Conservation (phyloP, 495 filamentous ascomycete genomes). For the Glutinoglossum americanum region DNA sequence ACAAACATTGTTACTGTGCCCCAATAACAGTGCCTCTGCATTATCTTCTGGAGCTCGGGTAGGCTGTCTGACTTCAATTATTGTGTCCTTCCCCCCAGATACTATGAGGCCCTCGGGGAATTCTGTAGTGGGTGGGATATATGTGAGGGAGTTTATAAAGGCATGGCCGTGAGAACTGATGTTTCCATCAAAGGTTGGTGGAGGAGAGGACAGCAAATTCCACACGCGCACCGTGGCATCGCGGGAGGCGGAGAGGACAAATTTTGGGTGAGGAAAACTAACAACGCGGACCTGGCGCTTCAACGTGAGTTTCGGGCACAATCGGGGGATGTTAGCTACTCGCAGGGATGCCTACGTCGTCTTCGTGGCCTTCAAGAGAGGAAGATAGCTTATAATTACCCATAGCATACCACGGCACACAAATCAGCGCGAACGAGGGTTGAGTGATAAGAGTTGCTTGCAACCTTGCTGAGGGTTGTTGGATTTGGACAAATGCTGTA, state of each 20-base stretch:
- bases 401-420: constrained; percentile 17
- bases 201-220: constrained; percentile 43
- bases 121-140: constrained; percentile 41
- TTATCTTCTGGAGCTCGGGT: constrained; percentile 41
- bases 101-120: constrained; percentile 66
- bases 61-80: constrained; percentile 74
- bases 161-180: constrained; percentile 53
- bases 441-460: no score
- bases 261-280: constrained; percentile 48
- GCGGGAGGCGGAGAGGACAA: constrained; percentile 66
- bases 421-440: no score
- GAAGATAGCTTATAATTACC: constrained; percentile 63
- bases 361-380: constrained; percentile 54
- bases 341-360: constrained; percentile 81
- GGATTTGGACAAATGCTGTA: no score
- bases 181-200: constrained; percentile 50
- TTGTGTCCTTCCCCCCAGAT: constrained; percentile 71
- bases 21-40: constrained; percentile 67
- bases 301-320: background rate
- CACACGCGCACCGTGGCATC: constrained; percentile 81
- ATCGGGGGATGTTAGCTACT: background rate
- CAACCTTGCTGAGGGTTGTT: no score
- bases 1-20: constrained; percentile 74
- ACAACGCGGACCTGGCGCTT: constrained; percentile 62
- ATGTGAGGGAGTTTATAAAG: constrained; percentile 73